These are phyloP conservation scores for Arachis monticola DNA, from an alignment of 331 rosid species.

Conservation along the genomic window DNA sequence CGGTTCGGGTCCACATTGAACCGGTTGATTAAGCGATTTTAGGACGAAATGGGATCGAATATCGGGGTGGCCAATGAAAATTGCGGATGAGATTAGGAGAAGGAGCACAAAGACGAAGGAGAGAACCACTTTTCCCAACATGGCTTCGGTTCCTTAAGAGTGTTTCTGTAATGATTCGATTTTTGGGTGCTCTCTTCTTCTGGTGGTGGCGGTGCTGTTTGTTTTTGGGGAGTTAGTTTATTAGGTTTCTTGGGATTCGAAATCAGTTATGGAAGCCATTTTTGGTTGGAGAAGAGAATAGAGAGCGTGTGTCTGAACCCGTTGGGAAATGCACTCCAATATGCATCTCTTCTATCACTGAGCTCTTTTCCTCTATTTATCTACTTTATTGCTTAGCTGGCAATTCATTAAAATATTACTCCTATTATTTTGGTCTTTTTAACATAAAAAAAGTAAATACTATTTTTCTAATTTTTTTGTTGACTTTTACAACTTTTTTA, in stretches of 20 bases:
- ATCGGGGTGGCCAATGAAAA: conserved; percentile 64
- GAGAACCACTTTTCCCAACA: conserved; percentile 62
- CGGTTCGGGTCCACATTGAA: conserved; percentile 47
- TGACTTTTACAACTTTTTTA: not conserved
- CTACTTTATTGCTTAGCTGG: not conserved
- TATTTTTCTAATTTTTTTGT: not conserved
- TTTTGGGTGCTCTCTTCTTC: not conserved
- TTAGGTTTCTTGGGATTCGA: not conserved
- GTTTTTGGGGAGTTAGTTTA: not conserved
- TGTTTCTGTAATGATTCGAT: not conserved
- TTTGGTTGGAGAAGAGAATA: not conserved
- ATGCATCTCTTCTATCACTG: not conserved
- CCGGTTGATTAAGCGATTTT: conserved; percentile 34
- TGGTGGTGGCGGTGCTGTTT: not conserved
- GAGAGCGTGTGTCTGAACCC: not conserved
- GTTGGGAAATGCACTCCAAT: not conserved
- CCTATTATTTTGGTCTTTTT: no score
- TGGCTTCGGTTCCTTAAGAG: conserved; percentile 17
- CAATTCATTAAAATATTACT: not conserved
- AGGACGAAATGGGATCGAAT: conserved; percentile 71
- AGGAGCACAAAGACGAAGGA: conserved; percentile 52
- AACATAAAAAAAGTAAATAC: not conserved
- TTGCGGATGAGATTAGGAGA: conserved; percentile 60
- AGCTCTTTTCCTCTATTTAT: not conserved
- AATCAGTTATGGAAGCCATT: conserved; percentile 21